Percentiles rank a stretch among this genome's conserved stretches.
phyloP scores from a whole-genome alignment of 1,139 yeast species.

The Debaryomycetaceae sp. region DNA sequence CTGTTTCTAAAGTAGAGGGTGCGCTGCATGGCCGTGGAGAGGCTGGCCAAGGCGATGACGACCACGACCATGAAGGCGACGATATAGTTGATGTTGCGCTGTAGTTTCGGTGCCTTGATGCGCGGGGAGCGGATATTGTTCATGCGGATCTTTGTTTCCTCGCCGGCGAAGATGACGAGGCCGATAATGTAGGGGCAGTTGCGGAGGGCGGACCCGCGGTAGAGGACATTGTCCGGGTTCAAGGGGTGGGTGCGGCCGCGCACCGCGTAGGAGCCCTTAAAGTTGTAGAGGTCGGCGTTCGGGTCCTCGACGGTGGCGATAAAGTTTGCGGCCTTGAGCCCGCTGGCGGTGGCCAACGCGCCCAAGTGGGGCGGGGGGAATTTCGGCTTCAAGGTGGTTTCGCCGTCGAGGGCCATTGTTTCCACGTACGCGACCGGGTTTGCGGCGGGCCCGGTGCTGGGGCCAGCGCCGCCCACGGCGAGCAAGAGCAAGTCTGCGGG shows the following conservation, averaged over 20 bases:
- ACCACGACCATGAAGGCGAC: slow-evolving; percentile 81
- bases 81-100: slow-evolving; percentile 68
- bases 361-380: slow-evolving; percentile 55
- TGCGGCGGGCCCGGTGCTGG: slow-evolving; percentile 17
- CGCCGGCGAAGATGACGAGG: slow-evolving; percentile 84
- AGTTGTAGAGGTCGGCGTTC: slow-evolving; percentile 79
- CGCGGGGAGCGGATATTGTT: slow-evolving; percentile 85
- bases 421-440: slow-evolving; percentile 64
- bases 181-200: slow-evolving; percentile 72
- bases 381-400: slow-evolving; percentile 76
- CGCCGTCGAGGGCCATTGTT: slow-evolving; percentile 97
- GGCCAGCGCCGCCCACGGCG: slow-evolving; percentile 26
- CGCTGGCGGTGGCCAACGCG: slow-evolving; percentile 36
- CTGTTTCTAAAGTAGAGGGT: slow-evolving; percentile 33
- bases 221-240: slow-evolving; percentile 70
- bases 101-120: slow-evolving; percentile 87
- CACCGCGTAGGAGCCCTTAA: slow-evolving; percentile 59
- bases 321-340: slow-evolving; percentile 40
- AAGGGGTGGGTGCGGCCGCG: slow-evolving; percentile 38
- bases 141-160: slow-evolving; percentile 92
- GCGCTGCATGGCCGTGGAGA: slow-evolving; percentile 75
- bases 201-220: slow-evolving; percentile 81
- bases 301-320: slow-evolving; percentile 77
- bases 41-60: slow-evolving; percentile 63
- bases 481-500: slow-evolving; percentile 82